Evolutionary conservation across 1,139 yeast genomes (phyloP), one percentile per base, ranked within the genome.

Genomic region (Pichia sp.): DNA sequence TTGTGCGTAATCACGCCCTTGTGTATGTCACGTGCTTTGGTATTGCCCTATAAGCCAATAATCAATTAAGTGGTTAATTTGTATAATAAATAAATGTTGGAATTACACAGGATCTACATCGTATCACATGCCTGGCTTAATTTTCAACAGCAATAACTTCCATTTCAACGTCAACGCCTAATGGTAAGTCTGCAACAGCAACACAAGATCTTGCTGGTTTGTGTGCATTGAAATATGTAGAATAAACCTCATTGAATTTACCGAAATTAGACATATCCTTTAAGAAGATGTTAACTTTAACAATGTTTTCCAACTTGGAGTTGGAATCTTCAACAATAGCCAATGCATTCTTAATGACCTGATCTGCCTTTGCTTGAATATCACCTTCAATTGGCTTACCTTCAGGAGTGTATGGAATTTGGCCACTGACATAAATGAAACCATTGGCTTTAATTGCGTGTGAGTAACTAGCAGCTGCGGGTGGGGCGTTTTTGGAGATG

Each of bases 171-270:
- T 78, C 85, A 52, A 81, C 87, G 50, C 88, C 87, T 66, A 89
- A 78, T 53, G 97, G 97, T 63, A 89, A 79, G 54, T 79, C 80
- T 66, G 80, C 82, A 56, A 88, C 97, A 41, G 96, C 96, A 58
- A 89, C 95, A 74, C 96, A 88, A 2, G 96, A 85, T 76, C 97
- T 85, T 37, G 97, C 96, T 48, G 97, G 97, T 70, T 85, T 85
- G 73, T 86, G 95, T 50, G 72, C 75, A 65, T 67, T 73, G 72
- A 90, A 89, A 70, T 85, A 85, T 68, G 85, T 82, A 55, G 78
- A 81, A 69, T 89, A 90, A 47, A 86, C 92, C 57, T 75, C 76
- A 70, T 90, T 90, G 73, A 90, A 86, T 57, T 79, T 84, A 52
- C 77, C 85, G 62, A 89, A 90, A 66, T 84, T 79, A 60, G 73